A percentile compares a stretch with the other conserved stretches of the same genome.
phyloP scores from a whole-genome alignment of 805 yeast species.

The Candida qinlingensis region DNA sequence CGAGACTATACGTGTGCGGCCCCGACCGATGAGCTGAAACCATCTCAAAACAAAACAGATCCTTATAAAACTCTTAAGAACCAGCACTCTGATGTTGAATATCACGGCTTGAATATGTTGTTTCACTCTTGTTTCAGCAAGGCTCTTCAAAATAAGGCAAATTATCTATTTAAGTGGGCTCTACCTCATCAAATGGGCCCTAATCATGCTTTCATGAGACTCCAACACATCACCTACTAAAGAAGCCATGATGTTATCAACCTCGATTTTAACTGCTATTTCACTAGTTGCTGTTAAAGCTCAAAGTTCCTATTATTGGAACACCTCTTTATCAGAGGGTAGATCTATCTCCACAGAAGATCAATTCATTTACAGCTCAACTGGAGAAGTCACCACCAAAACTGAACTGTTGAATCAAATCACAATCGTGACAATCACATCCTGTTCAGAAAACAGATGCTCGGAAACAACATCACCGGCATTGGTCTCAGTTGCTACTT shows the following conservation, averaged over 20 bases:
- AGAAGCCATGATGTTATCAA: too few relatives aligned
- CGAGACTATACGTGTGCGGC: neutral
- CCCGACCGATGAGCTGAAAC: neutral
- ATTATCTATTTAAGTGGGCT: too few relatives aligned
- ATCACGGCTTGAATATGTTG: too few relatives aligned
- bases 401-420: neutral
- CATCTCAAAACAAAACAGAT: neutral
- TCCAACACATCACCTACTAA: neutral
- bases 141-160: neutral
- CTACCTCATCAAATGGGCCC: too few relatives aligned
- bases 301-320: neutral
- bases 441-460: conserved; percentile 21
- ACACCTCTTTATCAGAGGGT: neutral
- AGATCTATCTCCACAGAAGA: neutral
- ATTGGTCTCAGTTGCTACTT: conserved; percentile 1
- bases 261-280: too few relatives aligned
- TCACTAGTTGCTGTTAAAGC: neutral
- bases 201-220: conserved; percentile 1
- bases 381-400: neutral
- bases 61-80: neutral
- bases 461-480: neutral
- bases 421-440: conserved; percentile 24
- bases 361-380: neutral
- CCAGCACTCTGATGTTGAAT: too few relatives aligned
- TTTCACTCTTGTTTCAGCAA: neutral